Evolutionary conservation across 2,329 filamentous ascomycete species (phyloP).

Genomic region (Penicillium sclerotiorum): DNA sequence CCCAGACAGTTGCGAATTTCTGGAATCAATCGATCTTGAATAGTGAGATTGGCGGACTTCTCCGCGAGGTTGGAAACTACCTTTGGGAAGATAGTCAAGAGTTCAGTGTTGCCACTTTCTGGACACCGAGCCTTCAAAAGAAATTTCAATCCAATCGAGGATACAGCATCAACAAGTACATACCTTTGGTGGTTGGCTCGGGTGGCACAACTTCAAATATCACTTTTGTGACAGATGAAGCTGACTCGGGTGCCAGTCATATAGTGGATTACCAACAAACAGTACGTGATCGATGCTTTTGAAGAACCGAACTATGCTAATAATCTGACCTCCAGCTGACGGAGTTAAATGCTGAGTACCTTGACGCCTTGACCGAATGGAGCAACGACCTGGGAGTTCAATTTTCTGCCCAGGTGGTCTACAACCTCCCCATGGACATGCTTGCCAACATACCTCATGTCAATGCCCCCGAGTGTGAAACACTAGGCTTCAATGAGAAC

Average conservation of each 20-base stretch:
- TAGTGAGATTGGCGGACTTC: slow-evolving; percentile 31
- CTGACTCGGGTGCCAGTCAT: background rate
- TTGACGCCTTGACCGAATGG: slow-evolving; percentile 36
- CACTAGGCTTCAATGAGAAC: slow-evolving; percentile 37
- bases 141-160: slow-evolving; percentile 35
- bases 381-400: slow-evolving; percentile 35
- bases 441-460: slow-evolving; percentile 39
- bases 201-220: background rate
- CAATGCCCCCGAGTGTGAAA: slow-evolving; percentile 47
- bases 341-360: slow-evolving; percentile 27
- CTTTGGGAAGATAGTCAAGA: slow-evolving; percentile 36
- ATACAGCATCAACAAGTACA: slow-evolving; percentile 33
- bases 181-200: background rate
- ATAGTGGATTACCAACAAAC: slow-evolving; percentile 5
- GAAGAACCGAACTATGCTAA: too few species aligned
- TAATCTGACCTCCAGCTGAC: slow-evolving; percentile 1
- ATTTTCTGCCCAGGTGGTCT: slow-evolving; percentile 44
- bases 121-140: slow-evolving; percentile 37
- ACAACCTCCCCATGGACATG: slow-evolving; percentile 50
- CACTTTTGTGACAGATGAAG: background rate
- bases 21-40: slow-evolving; percentile 44
- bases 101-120: slow-evolving; percentile 35
- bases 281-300: too few species aligned
- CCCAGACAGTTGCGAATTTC: slow-evolving; percentile 39
- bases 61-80: slow-evolving; percentile 40